Evolutionary conservation across 108 stramenopile species (phyloP).

Genomic region (Cyclotella atomus): DNA sequence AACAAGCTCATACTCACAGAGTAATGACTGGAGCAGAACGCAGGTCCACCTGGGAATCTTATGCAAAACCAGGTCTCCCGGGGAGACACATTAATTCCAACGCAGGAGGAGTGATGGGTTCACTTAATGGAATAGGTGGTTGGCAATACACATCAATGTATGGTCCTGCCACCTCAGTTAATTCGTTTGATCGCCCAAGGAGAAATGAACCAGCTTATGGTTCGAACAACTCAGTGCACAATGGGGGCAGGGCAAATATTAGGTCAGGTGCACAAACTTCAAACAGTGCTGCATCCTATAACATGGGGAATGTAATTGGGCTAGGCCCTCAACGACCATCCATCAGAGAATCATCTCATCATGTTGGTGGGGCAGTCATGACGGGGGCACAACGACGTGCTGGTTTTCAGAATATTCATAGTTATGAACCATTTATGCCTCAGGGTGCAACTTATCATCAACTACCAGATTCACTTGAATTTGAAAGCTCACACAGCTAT

Average conservation of each 20-base stretch:
- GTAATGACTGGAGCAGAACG: conserved; percentile 5
- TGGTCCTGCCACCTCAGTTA: conserved; percentile 2
- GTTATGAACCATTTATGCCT: neutral
- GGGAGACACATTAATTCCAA: neutral
- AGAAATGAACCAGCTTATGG: neutral
- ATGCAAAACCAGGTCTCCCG: neutral
- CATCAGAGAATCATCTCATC: neutral
- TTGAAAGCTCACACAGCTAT: neutral
- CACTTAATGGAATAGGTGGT: neutral
- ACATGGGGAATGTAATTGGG: conserved; percentile 1
- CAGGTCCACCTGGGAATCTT: neutral
- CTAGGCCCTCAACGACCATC: neutral
- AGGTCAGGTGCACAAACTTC: neutral
- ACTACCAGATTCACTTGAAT: neutral
- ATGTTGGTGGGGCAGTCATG: neutral
- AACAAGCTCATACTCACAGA: neutral
- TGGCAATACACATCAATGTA: neutral
- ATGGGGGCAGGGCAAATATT: neutral
- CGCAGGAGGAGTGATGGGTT: neutral
- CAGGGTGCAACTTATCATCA: neutral
- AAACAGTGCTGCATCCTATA: neutral
- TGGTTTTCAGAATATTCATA: conserved; percentile 4
- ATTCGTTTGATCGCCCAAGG: neutral
- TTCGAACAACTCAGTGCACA: neutral
- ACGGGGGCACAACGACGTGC: conserved; percentile 12